Conservation (phyloP, 768 basidiomycete genomes). For the Lyophyllum shimeji region DNA sequence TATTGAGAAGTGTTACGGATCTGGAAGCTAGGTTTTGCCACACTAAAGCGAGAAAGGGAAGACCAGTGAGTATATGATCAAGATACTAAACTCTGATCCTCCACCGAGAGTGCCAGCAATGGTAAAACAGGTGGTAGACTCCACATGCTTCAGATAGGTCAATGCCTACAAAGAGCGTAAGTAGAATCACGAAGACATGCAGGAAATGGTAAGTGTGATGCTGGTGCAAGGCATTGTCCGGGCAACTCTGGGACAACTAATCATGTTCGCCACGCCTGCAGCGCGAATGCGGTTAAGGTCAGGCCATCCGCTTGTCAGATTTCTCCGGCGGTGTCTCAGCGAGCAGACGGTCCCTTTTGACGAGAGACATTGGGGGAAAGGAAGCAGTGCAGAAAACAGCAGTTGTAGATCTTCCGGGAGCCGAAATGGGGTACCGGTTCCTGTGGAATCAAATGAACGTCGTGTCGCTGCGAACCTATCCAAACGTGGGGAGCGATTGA, state of each 20-base stretch:
- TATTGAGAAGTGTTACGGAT: slow-evolving; percentile 4
- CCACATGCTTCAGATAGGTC: slow-evolving; percentile 10
- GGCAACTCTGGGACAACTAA: neutral
- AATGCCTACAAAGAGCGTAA: neutral
- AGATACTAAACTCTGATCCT: neutral
- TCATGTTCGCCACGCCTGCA: slow-evolving; percentile 1
- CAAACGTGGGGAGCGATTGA: slow-evolving; percentile 1
- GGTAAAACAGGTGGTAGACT: slow-evolving; percentile 8
- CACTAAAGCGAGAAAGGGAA: slow-evolving; percentile 8
- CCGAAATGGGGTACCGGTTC: slow-evolving; percentile 17
- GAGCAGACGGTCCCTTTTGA: slow-evolving; percentile 15
- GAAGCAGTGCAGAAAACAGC: slow-evolving; percentile 6
- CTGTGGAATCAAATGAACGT: slow-evolving; percentile 13
- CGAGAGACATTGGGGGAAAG: slow-evolving; percentile 5
- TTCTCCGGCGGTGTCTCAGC: slow-evolving; percentile 15
- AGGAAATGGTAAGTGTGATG: slow-evolving; percentile 9
- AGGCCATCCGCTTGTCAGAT: slow-evolving; percentile 17
- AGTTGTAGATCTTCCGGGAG: slow-evolving; percentile 6
- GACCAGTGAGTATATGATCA: neutral
- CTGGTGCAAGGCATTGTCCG: slow-evolving; percentile 5
- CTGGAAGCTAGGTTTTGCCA: neutral
- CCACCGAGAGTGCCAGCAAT: neutral
- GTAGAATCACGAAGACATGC: slow-evolving; percentile 1
- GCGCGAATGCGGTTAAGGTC: slow-evolving; percentile 11
- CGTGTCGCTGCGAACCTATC: neutral